Evolutionary conservation across 148 eudicot genomes (phyloP), one percentile per base, ranked within the genome.

Genomic region (Drosera capensis): DNA sequence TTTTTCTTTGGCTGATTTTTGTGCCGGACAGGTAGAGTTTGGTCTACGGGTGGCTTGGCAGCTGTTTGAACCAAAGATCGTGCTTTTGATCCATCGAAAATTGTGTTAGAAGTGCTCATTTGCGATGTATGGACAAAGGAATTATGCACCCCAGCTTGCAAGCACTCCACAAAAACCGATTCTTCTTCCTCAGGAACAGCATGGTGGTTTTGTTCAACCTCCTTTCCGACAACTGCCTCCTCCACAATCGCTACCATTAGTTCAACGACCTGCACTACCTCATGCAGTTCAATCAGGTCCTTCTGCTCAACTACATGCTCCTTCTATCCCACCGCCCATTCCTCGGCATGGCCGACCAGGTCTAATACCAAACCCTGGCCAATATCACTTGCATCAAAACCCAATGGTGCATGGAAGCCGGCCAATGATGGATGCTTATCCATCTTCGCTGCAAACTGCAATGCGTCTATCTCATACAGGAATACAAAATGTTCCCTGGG

Each of bases 81-180:
- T 45, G 45, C 29, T 40, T 59, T 20, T 23, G 24, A 31, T 34
- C 14, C 38, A n/a, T 51, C 25, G 37, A 7, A 13, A 23, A 30
- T 22, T 31, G 22, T 12, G 31, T 26, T 55, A 14, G 46, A 28
- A 30, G 16, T 35, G 1, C 7, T 34, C 25, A 11, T 38, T 57
- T 42, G 59, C 55, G 55, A 85, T 85, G 95, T 75, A 85, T 61
- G 74, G 80, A 58, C 78, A 66, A 56, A 78, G 79, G 46, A 74
- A 67, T 68, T 74, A 65, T 66, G 63, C 51, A 36, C 45, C 63
- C 49, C 82, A 55, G 39, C 63, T 34, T 61, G 92, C 75, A 41
- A 86, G 72, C 59, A 79, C 71, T 64, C 66, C 73, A 51, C 69
- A 66, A 16, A 46, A 64, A 34, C 70, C 78, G 19, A 51, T 48